Conservation (phyloP, 2,329 filamentous ascomycete species). For the Colletotrichum lini region DNA sequence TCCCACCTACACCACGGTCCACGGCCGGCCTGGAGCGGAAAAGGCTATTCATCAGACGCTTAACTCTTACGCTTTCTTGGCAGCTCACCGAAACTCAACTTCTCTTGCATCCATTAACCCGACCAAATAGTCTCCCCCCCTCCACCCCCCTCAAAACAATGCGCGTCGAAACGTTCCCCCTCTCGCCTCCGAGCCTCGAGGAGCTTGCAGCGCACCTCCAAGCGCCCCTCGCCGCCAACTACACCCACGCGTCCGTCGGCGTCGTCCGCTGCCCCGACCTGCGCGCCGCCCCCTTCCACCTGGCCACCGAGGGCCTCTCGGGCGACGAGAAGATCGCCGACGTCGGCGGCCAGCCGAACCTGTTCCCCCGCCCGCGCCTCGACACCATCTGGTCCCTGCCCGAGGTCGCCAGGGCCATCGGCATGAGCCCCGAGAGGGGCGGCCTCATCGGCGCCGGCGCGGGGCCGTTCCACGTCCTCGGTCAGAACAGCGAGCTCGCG, state of each 20-base stretch:
- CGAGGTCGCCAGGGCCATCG: constrained; percentile 52
- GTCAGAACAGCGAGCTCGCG: constrained; percentile 59
- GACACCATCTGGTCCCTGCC: constrained; percentile 52
- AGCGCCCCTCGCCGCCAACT: constrained; percentile 45
- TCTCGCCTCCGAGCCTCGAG: constrained; percentile 47
- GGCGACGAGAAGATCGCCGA: constrained; percentile 58
- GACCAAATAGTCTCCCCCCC: background rate
- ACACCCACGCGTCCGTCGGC: constrained; percentile 43
- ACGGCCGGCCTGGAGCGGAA: no score
- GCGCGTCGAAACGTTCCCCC: constrained; percentile 42
- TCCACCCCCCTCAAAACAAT: background rate
- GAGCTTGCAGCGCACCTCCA: constrained; percentile 45
- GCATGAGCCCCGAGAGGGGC: constrained; percentile 51
- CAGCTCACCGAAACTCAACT: no score
- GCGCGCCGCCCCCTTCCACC: constrained; percentile 52
- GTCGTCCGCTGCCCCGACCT: constrained; percentile 55
- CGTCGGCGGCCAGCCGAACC: constrained; percentile 59
- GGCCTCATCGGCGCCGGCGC: constrained; percentile 59
- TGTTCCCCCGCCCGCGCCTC: constrained; percentile 54
- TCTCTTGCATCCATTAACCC: no score
- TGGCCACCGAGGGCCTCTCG: constrained; percentile 56
- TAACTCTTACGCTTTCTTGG: no score
- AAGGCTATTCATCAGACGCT: no score
- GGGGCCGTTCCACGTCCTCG: constrained; percentile 58
- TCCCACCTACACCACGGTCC: no score